Evolutionary conservation across 2,329 filamentous ascomycete genomes (phyloP).

Genomic region (Cladorrhinum sp.): DNA sequence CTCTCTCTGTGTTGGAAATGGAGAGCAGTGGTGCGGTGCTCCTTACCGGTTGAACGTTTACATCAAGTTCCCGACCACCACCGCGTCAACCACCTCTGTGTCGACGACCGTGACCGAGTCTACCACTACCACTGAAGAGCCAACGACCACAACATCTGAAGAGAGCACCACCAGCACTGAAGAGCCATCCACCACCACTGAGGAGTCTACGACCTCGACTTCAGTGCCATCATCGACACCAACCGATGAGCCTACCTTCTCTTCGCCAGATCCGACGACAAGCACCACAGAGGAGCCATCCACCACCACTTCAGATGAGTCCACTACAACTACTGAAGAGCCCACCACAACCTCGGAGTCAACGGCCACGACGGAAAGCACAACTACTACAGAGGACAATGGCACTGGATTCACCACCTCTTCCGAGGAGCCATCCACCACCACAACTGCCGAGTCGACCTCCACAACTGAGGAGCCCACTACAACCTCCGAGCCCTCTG

Average conservation of each 20-base stretch:
- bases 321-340: neutral
- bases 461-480: neutral
- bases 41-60: conserved; percentile 15
- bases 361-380: neutral
- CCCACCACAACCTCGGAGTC: neutral
- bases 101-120: neutral
- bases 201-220: neutral
- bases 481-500: neutral
- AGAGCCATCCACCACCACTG: neutral
- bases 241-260: neutral
- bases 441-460: neutral
- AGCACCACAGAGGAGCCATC: neutral
- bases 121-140: neutral
- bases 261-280: neutral
- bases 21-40: conserved; percentile 13
- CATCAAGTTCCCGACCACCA: neutral
- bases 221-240: neutral
- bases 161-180: neutral
- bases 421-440: neutral
- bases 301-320: neutral
- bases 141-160: neutral
- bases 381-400: neutral
- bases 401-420: neutral
- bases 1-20: conserved; percentile 11
- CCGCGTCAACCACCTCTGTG: neutral